Evolutionary conservation across 2,329 filamentous ascomycete genomes (phyloP).

Genomic region (Fusarium oxysporum): DNA sequence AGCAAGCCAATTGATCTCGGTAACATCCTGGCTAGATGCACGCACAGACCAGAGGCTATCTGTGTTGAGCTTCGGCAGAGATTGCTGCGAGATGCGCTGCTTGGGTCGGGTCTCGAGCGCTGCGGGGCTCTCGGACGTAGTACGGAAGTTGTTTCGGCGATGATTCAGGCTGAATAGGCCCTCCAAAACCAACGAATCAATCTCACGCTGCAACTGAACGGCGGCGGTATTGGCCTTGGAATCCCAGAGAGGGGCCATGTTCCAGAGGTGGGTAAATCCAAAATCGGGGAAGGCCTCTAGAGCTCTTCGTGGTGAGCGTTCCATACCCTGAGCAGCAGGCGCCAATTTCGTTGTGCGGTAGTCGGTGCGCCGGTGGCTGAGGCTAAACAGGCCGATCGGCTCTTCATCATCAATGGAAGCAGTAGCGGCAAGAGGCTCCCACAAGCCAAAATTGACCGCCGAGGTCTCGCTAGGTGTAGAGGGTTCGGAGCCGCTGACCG

Average conservation of each 20-base stretch:
- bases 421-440: constrained; percentile 28
- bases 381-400: constrained; percentile 42
- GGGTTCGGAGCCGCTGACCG: constrained; percentile 24
- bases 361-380: constrained; percentile 42
- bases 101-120: constrained; percentile 50
- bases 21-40: constrained; percentile 22
- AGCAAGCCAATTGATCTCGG: constrained; percentile 39
- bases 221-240: constrained; percentile 32
- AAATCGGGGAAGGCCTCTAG: constrained; percentile 37
- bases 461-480: constrained; percentile 18
- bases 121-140: constrained; percentile 41
- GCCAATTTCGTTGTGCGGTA: constrained; percentile 39
- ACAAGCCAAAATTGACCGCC: constrained; percentile 41
- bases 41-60: constrained; percentile 52
- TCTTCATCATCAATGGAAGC: constrained; percentile 31
- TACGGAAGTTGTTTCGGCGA: constrained; percentile 44
- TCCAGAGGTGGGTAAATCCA: constrained; percentile 41
- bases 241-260: constrained; percentile 45
- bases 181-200: constrained; percentile 39
- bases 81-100: constrained; percentile 45
- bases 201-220: constrained; percentile 32
- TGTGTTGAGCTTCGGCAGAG: constrained; percentile 49
- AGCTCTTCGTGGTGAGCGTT: constrained; percentile 32
- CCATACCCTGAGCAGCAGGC: constrained; percentile 41
- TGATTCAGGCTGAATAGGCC: constrained; percentile 45